Evolutionary conservation across 2,329 filamentous ascomycete species (phyloP).

Genomic region (Ustulina deusta): DNA sequence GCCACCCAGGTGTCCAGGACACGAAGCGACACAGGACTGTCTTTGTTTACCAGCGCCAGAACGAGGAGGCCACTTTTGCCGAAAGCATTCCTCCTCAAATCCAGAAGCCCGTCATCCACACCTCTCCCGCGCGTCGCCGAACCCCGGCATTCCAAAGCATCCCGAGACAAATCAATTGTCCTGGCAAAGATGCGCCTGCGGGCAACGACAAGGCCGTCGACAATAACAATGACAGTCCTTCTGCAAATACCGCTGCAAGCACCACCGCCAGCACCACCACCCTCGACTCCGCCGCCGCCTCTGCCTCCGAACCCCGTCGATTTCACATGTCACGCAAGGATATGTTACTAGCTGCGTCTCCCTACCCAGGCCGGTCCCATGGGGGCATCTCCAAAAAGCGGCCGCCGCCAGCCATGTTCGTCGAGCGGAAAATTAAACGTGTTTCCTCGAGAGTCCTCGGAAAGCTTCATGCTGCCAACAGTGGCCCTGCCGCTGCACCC

Average conservation of each 20-base stretch:
- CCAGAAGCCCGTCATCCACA: constrained; percentile 61
- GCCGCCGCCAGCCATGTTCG: constrained; percentile 63
- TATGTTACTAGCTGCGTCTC: constrained; percentile 51
- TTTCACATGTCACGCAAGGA: constrained; percentile 67
- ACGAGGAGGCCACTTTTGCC: constrained; percentile 49
- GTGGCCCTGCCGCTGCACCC: constrained; percentile 25
- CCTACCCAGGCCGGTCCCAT: constrained; percentile 44
- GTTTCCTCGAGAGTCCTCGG: constrained; percentile 44
- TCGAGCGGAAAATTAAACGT: constrained; percentile 62
- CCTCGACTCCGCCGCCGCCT: constrained; percentile 22
- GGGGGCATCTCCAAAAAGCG: constrained; percentile 58
- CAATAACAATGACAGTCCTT: constrained; percentile 30
- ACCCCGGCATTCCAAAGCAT: constrained; percentile 43
- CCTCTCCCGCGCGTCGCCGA: constrained; percentile 58
- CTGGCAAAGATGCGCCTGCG: constrained; percentile 19
- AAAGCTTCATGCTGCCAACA: constrained; percentile 41
- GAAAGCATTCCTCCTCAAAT: constrained; percentile 43
- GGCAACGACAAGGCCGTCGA: constrained; percentile 22
- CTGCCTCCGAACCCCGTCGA: constrained; percentile 58
- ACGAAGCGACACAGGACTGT: constrained; percentile 66
- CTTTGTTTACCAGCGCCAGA: constrained; percentile 69
- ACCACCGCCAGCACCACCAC: constrained; percentile 9
- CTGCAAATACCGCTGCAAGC: constrained; percentile 9
- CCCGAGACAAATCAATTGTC: constrained; percentile 32
- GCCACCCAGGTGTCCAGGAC: constrained; percentile 62